Evolutionary conservation across 768 basidiomycete species (phyloP).

Genomic region (Cystobasidium onofrii): DNA sequence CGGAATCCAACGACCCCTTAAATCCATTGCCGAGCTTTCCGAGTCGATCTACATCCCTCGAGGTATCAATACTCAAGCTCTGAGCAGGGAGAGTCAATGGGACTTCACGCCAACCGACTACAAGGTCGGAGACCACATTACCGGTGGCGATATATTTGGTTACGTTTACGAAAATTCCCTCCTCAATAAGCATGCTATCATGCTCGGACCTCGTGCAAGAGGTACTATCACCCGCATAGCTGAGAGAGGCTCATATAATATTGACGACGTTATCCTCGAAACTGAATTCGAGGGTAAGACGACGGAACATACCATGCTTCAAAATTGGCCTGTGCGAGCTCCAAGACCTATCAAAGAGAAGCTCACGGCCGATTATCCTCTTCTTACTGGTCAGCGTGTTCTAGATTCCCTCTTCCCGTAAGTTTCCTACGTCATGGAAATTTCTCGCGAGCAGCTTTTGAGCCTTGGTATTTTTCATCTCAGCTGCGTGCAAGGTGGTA

Average conservation of each 20-base stretch:
- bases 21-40: constrained; percentile 89
- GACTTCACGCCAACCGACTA: constrained; percentile 79
- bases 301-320: constrained; percentile 91
- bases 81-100: constrained; percentile 82
- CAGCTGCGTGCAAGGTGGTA: constrained; percentile 85
- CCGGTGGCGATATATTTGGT: constrained; percentile 94
- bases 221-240: constrained; percentile 90
- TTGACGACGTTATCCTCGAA: constrained; percentile 87
- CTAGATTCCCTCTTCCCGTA: constrained; percentile 93
- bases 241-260: constrained; percentile 84
- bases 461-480: too few relatives aligned
- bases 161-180: constrained; percentile 94
- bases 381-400: constrained; percentile 93
- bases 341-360: constrained; percentile 94
- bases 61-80: constrained; percentile 93
- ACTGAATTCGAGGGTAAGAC: constrained; percentile 95
- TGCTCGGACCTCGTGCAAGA: constrained; percentile 84
- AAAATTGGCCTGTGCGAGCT: constrained; percentile 97
- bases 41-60: constrained; percentile 99
- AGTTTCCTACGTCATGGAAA: too few relatives aligned
- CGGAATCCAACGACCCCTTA: constrained; percentile 47
- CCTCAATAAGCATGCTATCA: constrained; percentile 92
- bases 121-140: constrained; percentile 89
- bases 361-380: constrained; percentile 79
- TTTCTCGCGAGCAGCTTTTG: too few relatives aligned